These are phyloP conservation scores for Nicotiana knightiana DNA, from an alignment of 257 asterid species.

Conservation along the genomic window DNA sequence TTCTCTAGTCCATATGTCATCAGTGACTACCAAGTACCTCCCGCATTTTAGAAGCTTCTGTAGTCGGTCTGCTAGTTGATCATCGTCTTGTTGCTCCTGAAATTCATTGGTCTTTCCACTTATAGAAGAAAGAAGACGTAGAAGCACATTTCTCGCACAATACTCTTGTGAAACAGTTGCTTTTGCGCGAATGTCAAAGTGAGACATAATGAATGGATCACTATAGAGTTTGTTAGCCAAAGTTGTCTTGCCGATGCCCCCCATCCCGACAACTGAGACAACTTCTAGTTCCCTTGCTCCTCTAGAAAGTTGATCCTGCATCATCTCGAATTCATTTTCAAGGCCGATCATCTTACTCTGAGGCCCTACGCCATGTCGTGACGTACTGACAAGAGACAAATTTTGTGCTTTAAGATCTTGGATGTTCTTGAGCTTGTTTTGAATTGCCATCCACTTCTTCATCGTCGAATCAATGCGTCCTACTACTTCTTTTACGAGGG, in stretches of 20 bases:
- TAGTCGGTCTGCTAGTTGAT: not conserved
- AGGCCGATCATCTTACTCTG: not conserved
- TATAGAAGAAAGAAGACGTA: not conserved
- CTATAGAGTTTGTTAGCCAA: conserved; percentile 6
- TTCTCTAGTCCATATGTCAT: conserved; percentile 3
- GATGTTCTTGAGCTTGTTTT: not conserved
- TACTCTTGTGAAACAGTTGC: not conserved
- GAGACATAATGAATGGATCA: not conserved
- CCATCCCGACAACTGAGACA: conserved; percentile 10
- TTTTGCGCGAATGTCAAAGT: conserved; percentile 7
- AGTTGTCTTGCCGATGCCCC: conserved; percentile 17
- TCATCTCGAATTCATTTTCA: not conserved
- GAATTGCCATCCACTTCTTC: not conserved
- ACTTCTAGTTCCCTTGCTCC: not conserved
- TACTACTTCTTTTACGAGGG: not conserved
- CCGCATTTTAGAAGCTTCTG: not conserved
- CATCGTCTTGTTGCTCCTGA: not conserved
- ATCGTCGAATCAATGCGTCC: not conserved
- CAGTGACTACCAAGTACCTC: conserved; percentile 14
- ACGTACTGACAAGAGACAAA: not conserved
- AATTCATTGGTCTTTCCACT: not conserved
- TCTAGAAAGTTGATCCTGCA: not conserved
- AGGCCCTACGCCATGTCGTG: not conserved
- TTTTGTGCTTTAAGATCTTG: not conserved
- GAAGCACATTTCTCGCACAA: not conserved